Percentiles rank a stretch among this genome's conserved stretches.
These are phyloP conservation scores for Leishmania amazonensis DNA, from an alignment of 208 protist species.

Conservation along the genomic window DNA sequence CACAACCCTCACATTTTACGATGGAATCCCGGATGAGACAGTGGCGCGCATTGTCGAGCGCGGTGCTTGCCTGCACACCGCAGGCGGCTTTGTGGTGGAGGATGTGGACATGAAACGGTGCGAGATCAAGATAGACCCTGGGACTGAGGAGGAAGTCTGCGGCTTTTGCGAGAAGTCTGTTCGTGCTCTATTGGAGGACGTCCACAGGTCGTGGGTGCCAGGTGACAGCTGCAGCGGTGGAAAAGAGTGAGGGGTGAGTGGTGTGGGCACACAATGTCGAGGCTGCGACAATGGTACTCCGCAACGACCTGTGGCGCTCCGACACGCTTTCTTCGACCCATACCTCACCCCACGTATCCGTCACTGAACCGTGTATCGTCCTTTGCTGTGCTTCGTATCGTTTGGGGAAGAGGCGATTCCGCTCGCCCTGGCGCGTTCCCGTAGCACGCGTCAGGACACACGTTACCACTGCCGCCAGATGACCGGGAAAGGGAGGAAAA, in stretches of 20 bases:
- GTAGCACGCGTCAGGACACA: neutral
- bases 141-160: constrained; percentile 54
- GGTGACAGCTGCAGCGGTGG: neutral
- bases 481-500: neutral
- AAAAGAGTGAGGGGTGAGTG: neutral
- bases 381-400: neutral
- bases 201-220: neutral
- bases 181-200: constrained; percentile 24
- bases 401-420: neutral
- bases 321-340: neutral
- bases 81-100: constrained; percentile 81
- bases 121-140: constrained; percentile 53
- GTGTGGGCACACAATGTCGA: neutral
- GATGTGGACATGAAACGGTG: constrained; percentile 63
- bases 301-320: neutral
- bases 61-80: constrained; percentile 48
- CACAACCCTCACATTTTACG: constrained; percentile 70
- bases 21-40: constrained; percentile 41
- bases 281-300: neutral
- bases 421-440: neutral
- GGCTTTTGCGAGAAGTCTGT: constrained; percentile 45
- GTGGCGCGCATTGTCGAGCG: constrained; percentile 60
- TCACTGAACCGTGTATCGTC: neutral
- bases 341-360: neutral
- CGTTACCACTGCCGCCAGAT: neutral